Evolutionary conservation across 2,329 filamentous ascomycete species (phyloP), one percentile per base, ranked within the genome.

Genomic region (Phyllosticta citriasiana): DNA sequence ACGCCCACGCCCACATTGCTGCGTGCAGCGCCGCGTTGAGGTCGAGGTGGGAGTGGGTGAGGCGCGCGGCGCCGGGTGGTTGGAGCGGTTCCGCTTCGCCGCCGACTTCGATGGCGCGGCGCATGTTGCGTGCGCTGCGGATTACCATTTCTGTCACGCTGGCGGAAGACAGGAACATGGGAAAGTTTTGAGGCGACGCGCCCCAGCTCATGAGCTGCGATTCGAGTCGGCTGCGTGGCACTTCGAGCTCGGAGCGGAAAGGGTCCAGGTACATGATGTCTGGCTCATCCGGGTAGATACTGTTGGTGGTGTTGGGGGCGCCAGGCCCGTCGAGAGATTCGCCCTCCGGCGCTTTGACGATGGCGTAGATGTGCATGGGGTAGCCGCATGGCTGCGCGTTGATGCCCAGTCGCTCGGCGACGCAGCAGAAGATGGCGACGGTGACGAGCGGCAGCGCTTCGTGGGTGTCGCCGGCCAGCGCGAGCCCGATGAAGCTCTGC

Each of bases 401-500:
- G 55, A 99, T 74, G 1, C 88, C 88, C 12, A 97, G 71, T 47
- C 88, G 82, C 60, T 83, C 80, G 0, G 91, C 92, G 16, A 97
- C 73, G 62, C 85, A 86, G 69, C 88, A 94, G 74, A 88, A 99
- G 64, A 97, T 96, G 63, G 87, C 88, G 60, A 88, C 88, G 1
- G 91, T 94, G 64, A 97, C 88, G 57, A 97, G 80, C 1, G 93
- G 94, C 8, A 97, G 80, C 1, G 91, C 93, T 27, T 89, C 86
- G 68, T 96, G 91, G 0, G 82, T 80, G 6, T 82, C 76, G 57
- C 88, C 85, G 40, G 84, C 85, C 53, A 97, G 78, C 3, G 89
- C 90, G 64, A 95, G 80, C 9, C 91, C 91, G 61, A 99, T 85
- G 67, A 96, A 89, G 67, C 89, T 95, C 73, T 97, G 96, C 64